Base-by-base conservation (phyloP, 805 yeast species). In the Starmerella gropengiesseri region DNA sequence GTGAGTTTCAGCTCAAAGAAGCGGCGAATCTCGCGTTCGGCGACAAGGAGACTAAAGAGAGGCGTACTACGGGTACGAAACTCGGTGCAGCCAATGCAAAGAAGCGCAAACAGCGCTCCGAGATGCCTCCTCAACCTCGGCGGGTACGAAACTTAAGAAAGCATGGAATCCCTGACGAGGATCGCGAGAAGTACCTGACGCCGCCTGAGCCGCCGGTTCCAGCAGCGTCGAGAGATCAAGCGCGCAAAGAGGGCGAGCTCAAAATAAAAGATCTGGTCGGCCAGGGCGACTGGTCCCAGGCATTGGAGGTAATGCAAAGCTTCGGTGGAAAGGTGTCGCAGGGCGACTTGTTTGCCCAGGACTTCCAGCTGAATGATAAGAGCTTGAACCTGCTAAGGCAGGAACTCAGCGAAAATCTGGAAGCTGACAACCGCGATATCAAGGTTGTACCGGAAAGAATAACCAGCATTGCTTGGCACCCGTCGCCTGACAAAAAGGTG, bases 401-500 rank as follows among this genome's bases (percentile, higher is more conserved):
- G 28, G 78, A 74, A 41, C 67, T 86, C 19, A 29, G 38, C 47
- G 68, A 67, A 19, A 56, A 63, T 1, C 58, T 81, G 49, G 54
- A 65, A 25, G 55, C 83, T 12, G 76, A 74, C 45, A 86, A 91
- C 0, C 73, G 76, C 48, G 81, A 80, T 39, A 71, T 85, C 47
- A 80, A 78, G 54, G 61, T 89, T 37, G 62, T 54, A 4, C 71
- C 73, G 28, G 81, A 78, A 40, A 67, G 98, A 45, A 77, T 89
- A 58, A 76, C 87, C 0, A 66, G 82, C 2, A 69, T 86, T 31
- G 65, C 69, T 30, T 80, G 84, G 58, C 97, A 89, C 60, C 95
- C 96, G 0, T 62, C 81, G 0, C 58, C 57, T 0, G 70, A 68
- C 1, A 75, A 76, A 47, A 69, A 80, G 49, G 55, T 89, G 4